Base-by-base conservation (phyloP, 129 eudicot genomes). In the Deinandra increscens region DNA sequence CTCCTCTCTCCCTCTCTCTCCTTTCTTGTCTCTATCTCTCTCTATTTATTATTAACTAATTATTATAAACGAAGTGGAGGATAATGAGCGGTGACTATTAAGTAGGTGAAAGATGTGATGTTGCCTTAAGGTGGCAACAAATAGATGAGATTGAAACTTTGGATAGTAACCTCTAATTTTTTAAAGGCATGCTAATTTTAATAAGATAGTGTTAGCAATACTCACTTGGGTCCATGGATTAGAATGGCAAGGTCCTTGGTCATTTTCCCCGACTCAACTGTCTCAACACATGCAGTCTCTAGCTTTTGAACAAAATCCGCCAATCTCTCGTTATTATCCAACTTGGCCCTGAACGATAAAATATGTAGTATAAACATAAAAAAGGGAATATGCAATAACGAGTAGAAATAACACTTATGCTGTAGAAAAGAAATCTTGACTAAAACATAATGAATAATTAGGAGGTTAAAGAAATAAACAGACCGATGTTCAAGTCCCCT, bases 181-280 rank as follows among this genome's bases (percentile, higher is more conserved):
- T 18, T 18, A 38, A 39, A 13, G 31, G 19, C 3, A 6, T 54
- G 3, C 10, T 51, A 13, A 44, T 55, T 20, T 23, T 46, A 20
- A 50, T 42, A 29, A 70, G 50, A 75, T 54, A 33, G 46, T 43
- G 29, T 17, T 39, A 22, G 37, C 22, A 66, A 22, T 58, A 79
- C 89, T 46, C 61, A 93, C 98, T 85, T 93, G 66, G 85, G 86
- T 43, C 98, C 95, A 53, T 93, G 98, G 71, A 81, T 73, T 45
- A 93, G 76, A 63, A 89, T 70, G 19, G 98, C 98, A 62, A 93
- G 95, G 83, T 93, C 98, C 81, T 92, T 93, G n/a, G 98, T 93
- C 98, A 93, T 93, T 77, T 84, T 93, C 60, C 96, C 98, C 6
- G 96, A 78, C 70, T 93, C 98, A 14, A 93, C 95, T 55, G 98